Base-by-base conservation (phyloP, 805 yeast species). In the Spathaspora girioi region DNA sequence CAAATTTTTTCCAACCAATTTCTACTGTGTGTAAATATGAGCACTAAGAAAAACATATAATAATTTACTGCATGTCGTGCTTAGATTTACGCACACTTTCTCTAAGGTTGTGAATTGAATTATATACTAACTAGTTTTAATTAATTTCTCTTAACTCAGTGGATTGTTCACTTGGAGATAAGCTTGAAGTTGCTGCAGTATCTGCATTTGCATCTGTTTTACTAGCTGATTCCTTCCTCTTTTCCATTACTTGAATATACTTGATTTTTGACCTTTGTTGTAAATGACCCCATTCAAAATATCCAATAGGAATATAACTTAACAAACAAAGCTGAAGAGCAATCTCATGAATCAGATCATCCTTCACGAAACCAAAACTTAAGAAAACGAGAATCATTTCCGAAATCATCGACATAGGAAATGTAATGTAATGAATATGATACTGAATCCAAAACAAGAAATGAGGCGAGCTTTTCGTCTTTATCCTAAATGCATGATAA, bases 371-470 rank as follows among this genome's bases (percentile, higher is more conserved):
- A 3, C 60, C 66, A 44, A 75, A 61, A 50, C 75, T 65, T 49
- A 75, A 63, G 50, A 75, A 71, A 17, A 65, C 54, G 31, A 70
- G 56, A 3, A 66, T 54, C 66, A 73, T 63, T 53, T 75, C 79
- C 9, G 74, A 63, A 3, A 60, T 51, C 4, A 68, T 38, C 0
- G 70, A 55, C 5, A 68, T 5, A 4, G 78, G 77, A 47, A 68
- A 67, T 1, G 73, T 66, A 9, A 73, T 11, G 58, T 62, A 70
- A 54, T 62, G 67, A 47, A 66, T 64, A 49, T 64, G 63, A 54
- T 66, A 70, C 48, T 73, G 68, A 46, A 72, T 60, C 70, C 73
- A 66, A 50, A 69, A 69, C 23, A 73, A 59, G 52, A 65, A 63
- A 27, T 50, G 47, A 1, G 78, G 78, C 12, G 76, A 60, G 1